phyloP scores from a whole-genome alignment of 768 basidiomycete genomes.

The Megacollybia marginata region DNA sequence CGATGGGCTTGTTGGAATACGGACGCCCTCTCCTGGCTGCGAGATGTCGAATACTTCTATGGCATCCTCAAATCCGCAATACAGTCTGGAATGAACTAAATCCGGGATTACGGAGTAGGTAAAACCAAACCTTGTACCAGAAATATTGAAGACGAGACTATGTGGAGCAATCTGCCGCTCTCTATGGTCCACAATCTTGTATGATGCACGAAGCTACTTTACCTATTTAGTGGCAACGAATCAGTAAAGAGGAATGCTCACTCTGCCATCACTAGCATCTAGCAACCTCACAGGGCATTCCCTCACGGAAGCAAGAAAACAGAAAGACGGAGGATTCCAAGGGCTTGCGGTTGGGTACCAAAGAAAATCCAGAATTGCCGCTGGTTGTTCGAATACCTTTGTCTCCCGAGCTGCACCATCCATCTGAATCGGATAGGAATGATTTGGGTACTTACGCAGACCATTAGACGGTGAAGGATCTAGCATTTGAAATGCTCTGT shows the following conservation, averaged over 20 bases:
- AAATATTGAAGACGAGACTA: constrained; percentile 68
- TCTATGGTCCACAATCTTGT: constrained; percentile 88
- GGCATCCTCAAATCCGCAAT: constrained; percentile 81
- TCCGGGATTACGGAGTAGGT: background rate
- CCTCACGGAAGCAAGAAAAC: constrained; percentile 77
- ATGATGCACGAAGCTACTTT: constrained; percentile 79
- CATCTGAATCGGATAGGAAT: background rate
- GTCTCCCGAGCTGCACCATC: background rate
- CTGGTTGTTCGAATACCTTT: constrained; percentile 41
- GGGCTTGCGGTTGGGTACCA: constrained; percentile 82
- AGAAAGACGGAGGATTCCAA: constrained; percentile 56
- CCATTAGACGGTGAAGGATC: constrained; percentile 3
- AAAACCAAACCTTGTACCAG: constrained; percentile 51
- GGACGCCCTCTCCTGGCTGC: constrained; percentile 64
- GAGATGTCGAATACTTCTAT: constrained; percentile 81
- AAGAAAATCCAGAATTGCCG: constrained; percentile 67
- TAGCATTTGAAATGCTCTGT: constrained; percentile 53
- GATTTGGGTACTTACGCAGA: constrained; percentile 3
- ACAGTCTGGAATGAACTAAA: constrained; percentile 43
- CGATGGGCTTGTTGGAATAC: constrained; percentile 62
- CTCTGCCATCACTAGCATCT: constrained; percentile 72
- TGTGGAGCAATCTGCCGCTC: constrained; percentile 88
- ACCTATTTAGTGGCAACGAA: background rate
- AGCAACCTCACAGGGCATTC: constrained; percentile 83
- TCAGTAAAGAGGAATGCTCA: constrained; percentile 23